These are phyloP conservation scores for Fusarium agapanthi DNA, from an alignment of 2,329 filamentous ascomycete species.

Conservation along the genomic window DNA sequence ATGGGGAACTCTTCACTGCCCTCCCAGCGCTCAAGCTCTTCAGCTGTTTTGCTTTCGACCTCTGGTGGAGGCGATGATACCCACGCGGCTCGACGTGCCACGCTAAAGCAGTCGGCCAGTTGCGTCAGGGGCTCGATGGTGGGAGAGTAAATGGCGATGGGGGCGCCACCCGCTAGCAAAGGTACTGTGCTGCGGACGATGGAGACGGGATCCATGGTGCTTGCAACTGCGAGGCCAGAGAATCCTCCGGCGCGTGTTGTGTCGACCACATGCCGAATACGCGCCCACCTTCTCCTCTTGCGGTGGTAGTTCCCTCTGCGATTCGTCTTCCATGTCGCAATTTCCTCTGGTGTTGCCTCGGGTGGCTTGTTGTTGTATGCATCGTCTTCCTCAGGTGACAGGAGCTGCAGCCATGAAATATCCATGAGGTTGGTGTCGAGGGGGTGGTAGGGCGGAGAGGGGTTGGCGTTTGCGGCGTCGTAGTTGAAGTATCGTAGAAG, in stretches of 20 bases:
- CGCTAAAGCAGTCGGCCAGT: constrained; percentile 85
- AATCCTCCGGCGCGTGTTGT: constrained; percentile 79
- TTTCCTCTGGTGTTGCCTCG: constrained; percentile 63
- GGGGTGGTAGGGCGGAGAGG: constrained; percentile 72
- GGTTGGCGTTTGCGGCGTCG: constrained; percentile 73
- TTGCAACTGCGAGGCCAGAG: constrained; percentile 83
- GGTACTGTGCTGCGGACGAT: constrained; percentile 81
- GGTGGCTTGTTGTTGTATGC: constrained; percentile 75
- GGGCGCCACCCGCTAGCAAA: constrained; percentile 82
- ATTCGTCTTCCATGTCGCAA: constrained; percentile 79
- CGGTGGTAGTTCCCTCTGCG: constrained; percentile 87
- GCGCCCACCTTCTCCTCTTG: constrained; percentile 85
- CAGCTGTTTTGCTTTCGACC: constrained; percentile 52
- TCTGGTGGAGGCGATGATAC: constrained; percentile 61
- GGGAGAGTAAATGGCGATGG: constrained; percentile 85
- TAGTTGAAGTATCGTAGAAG: constrained; percentile 91
- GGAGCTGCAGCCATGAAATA: constrained; percentile 90
- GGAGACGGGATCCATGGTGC: constrained; percentile 80
- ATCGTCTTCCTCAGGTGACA: constrained; percentile 78
- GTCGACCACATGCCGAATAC: constrained; percentile 76
- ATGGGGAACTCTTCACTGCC: constrained; percentile 82
- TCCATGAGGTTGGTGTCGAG: constrained; percentile 83
- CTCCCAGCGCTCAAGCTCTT: constrained; percentile 64
- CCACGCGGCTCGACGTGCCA: constrained; percentile 81
- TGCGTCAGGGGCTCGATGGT: constrained; percentile 80